Base-by-base conservation (phyloP, 2,329 filamentous ascomycete species). In the Phialophora tarda region DNA sequence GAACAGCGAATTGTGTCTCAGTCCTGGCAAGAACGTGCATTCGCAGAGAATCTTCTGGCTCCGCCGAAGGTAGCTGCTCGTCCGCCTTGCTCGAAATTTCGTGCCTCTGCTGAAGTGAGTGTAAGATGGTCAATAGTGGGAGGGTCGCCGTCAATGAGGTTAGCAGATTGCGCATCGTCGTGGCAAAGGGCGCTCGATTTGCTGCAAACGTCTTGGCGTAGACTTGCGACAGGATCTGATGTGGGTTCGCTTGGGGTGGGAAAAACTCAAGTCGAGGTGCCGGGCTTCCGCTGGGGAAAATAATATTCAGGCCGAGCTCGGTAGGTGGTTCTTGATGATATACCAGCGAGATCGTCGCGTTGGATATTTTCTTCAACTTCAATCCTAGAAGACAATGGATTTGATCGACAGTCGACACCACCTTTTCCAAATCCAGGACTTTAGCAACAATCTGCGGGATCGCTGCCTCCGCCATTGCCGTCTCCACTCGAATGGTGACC, bases 121-220 rank as follows among this genome's bases (percentile, higher is more conserved):
- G 66, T 4, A 82, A 79, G 60, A 77, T 80, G 2, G 70, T 77
- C 4, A 81, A 77, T 0, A 82, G 77, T 0, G 79, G 79, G 32
- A 81, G 78, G 2, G 79, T 80, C 23, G 79, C 56, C 0, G 80
- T 74, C 77, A 82, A 62, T 0, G 65, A 68, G 28, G 66, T 67
- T 12, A 70, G 51, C 26, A 73, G 58, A 53, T 72, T 62, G 24
- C 64, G 51, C 21, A 72, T 55, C 44, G 62, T 67, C 14, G 24
- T 59, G 12, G 65, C 61, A n/a, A 71, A 66, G 8, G 69, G 62
- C n/a, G 30, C 47, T 26, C 59, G 63, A 23, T 41, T 56, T 10
- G 54, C 48, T 12, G 58, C 63, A 17, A 72, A 63, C 4, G 64
- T 44, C 44, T 66, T 64, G 2, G 64, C 26, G 58, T 70, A 69